Evolutionary conservation across 495 filamentous ascomycete species (phyloP), one percentile per base, ranked within the genome.

Genomic region (Rostrohypoxylon terebratum): DNA sequence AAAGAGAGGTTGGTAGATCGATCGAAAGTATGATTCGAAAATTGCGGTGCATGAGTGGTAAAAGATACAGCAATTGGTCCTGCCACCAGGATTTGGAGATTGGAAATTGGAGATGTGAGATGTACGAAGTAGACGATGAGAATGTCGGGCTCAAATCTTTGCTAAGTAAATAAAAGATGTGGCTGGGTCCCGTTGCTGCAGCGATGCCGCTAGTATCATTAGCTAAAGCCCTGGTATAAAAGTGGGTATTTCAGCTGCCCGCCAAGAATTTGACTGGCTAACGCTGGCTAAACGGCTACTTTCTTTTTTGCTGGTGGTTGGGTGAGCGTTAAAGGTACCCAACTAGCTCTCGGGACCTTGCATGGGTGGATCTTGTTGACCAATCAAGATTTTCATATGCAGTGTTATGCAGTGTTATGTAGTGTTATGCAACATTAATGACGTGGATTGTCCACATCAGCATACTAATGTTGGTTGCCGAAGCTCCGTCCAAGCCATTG

Each of bases 81-180:
- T 74, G 66, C 66, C 68, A 68, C 70, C 61, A 58, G 71, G 45
- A 69, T 76, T 76, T 74, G 28, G 28, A 28, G 28, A 28, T 28
- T n/a, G n/a, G n/a, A n/a, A n/a, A n/a, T n/a, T n/a, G n/a, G n/a
- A n/a, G n/a, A n/a, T n/a, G n/a, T n/a, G n/a, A n/a, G n/a, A n/a
- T n/a, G n/a, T n/a, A n/a, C n/a, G n/a, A n/a, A n/a, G 28, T 28
- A 25, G 2, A 33, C 38, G 72, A 68, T 71, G 63, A 59, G 54
- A 66, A 66, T 48, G 33, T 53, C n/a, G 25, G 20, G n/a, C n/a
- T 48, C 14, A 25, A 18, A 10, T n/a, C 13, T 23, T 53, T n/a
- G 13, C 44, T 23, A 72, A 76, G 76, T 78, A 76, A 78, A 78
- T 77, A 78, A 77, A 78, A 77, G 66, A 75, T 77, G 76, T 78